Evolutionary conservation across 2,329 filamentous ascomycete genomes (phyloP).

Genomic region (Stenocarpella maydis): DNA sequence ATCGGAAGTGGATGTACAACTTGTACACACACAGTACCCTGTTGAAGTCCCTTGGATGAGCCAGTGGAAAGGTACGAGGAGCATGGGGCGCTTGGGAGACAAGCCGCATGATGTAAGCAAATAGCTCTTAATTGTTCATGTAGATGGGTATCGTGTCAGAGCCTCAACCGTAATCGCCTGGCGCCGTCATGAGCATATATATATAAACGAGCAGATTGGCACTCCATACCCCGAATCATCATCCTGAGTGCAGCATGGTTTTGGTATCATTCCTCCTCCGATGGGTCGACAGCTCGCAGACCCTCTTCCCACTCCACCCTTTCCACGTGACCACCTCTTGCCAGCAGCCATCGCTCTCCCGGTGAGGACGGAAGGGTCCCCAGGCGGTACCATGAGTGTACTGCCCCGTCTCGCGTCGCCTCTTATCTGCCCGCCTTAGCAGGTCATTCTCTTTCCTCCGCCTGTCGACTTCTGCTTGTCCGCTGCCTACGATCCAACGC

Average conservation of each 20-base stretch:
- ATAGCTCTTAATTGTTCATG: background rate
- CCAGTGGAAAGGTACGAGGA: too few species aligned
- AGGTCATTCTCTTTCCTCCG: background rate
- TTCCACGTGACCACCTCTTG: conserved; percentile 9
- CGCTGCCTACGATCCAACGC: conserved; percentile 18
- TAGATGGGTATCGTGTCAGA: conserved; percentile 4
- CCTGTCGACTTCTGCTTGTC: background rate
- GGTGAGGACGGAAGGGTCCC: background rate
- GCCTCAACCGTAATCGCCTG: background rate
- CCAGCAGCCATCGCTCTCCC: background rate
- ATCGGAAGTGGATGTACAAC: conserved; percentile 27
- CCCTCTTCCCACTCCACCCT: conserved; percentile 12
- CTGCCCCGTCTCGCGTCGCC: background rate
- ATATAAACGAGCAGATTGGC: background rate
- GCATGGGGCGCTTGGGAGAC: too few species aligned
- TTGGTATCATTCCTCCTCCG: background rate
- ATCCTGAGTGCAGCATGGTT: background rate
- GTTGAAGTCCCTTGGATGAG: conserved; percentile 18
- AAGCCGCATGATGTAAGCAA: background rate
- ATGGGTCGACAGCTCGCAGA: background rate
- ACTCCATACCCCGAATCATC: too few species aligned
- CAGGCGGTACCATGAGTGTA: background rate
- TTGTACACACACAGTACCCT: conserved; percentile 18
- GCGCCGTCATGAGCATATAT: background rate
- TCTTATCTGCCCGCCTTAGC: conserved; percentile 3